Percentiles rank a stretch among this genome's conserved stretches.
Evolutionary conservation across 177 flowering plant genomes (phyloP).

Genomic region (Telopea speciosissima): DNA sequence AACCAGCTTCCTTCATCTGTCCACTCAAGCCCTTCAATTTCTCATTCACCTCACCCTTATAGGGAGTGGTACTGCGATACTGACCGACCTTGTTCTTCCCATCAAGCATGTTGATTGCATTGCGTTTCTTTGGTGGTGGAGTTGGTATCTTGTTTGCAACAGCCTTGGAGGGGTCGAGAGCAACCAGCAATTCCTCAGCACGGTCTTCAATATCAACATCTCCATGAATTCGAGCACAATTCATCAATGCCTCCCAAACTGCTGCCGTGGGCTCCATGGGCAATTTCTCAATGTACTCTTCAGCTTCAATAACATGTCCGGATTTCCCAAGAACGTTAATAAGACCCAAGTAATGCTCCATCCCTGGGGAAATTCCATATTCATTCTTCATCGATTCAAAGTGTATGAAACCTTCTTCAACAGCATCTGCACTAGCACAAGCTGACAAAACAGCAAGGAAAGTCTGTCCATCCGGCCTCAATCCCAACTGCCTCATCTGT

Average conservation of each 20-base stretch:
- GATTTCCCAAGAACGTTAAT: conserved; percentile 61
- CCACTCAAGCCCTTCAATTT: conserved; percentile 38
- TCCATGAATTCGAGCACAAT: conserved; percentile 72
- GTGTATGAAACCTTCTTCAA: conserved; percentile 79
- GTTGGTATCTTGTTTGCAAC: conserved; percentile 49
- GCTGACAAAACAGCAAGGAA: conserved; percentile 59
- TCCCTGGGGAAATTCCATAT: conserved; percentile 43
- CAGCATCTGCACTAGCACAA: conserved; percentile 70
- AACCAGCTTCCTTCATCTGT: conserved; percentile 47
- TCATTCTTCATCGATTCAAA: conserved; percentile 61
- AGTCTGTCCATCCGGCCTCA: conserved; percentile 44
- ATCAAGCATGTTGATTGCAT: conserved; percentile 59
- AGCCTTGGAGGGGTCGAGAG: conserved; percentile 57
- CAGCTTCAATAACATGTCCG: conserved; percentile 60
- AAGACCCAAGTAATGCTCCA: conserved; percentile 64
- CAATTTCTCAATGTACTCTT: conserved; percentile 50
- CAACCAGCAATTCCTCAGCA: conserved; percentile 55
- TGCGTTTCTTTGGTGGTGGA: conserved; percentile 54
- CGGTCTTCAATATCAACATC: conserved; percentile 78
- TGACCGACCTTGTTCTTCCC: conserved; percentile 58
- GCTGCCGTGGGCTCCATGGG: conserved; percentile 48
- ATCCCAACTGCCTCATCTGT: conserved; percentile 54
- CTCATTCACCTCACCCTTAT: conserved; percentile 48
- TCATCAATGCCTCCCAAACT: conserved; percentile 64
- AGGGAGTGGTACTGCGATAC: conserved; percentile 43